Conservation (phyloP, 768 basidiomycete species). For the Galerina sulciceps region DNA sequence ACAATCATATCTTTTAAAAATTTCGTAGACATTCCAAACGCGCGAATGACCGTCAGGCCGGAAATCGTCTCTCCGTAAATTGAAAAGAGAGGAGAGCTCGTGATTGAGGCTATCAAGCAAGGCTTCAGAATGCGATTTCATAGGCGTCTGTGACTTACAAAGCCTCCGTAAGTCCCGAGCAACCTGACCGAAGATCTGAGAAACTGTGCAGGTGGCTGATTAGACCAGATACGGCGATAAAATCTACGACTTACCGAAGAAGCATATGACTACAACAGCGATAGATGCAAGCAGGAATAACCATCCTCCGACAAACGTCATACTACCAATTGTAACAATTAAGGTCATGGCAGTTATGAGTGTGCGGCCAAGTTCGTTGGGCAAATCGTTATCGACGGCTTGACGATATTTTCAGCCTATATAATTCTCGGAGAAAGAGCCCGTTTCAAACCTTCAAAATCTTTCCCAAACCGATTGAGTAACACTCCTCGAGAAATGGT, state of each 20-base stretch:
- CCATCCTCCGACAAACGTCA: slow-evolving; percentile 65
- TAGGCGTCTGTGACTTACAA: slow-evolving; percentile 40
- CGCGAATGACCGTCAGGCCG: slow-evolving; percentile 60
- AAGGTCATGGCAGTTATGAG: slow-evolving; percentile 71
- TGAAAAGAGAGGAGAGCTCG: slow-evolving; percentile 43
- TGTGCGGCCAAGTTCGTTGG: slow-evolving; percentile 86
- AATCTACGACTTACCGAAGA: not conserved
- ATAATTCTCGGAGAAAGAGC: slow-evolving; percentile 3
- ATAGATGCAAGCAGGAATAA: slow-evolving; percentile 63
- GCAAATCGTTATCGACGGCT: slow-evolving; percentile 79
- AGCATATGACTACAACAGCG: not conserved
- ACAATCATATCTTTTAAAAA: slow-evolving; percentile 84
- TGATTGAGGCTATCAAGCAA: slow-evolving; percentile 32
- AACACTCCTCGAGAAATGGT: slow-evolving; percentile 85
- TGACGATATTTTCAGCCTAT: not conserved
- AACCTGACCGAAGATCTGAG: slow-evolving; percentile 69
- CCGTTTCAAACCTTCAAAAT: slow-evolving; percentile 65
- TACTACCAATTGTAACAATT: slow-evolving; percentile 28
- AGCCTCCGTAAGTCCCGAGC: slow-evolving; percentile 77
- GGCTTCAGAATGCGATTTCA: too few relatives aligned
- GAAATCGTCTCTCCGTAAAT: slow-evolving; percentile 50
- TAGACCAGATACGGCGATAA: not conserved
- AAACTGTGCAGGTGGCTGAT: not conserved
- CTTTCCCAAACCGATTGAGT: slow-evolving; percentile 83
- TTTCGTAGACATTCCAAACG: slow-evolving; percentile 88